Evolutionary conservation across 371 early-diverging fungal genomes (phyloP), one percentile per base, ranked within the genome.

Genomic region (Neoconidiobolus thromboides): DNA sequence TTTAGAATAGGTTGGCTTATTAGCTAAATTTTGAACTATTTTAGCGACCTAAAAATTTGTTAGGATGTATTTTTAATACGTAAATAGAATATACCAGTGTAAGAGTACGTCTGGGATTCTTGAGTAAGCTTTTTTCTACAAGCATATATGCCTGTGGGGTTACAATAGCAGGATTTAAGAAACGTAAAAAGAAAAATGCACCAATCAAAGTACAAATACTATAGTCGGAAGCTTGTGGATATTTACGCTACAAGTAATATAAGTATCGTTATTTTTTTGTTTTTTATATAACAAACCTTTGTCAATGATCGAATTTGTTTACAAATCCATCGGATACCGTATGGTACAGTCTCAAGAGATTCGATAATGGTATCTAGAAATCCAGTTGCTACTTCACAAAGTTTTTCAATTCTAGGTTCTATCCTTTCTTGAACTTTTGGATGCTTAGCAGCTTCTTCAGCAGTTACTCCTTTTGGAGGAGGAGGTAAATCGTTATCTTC

Each of bases 241-340:
- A 93, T 67, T 86, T 87, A 60, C 88, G 66, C 79, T 83, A 65
- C 46, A 47, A 55, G 9, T 2, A 57, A 3, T 54, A 26, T 15
- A 40, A 54, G 26, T 26, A 26, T 26, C 26, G 26, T 26, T 26
- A 26, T 26, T 26, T 26, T 26, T 26, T 26, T 26, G 26, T 26
- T 26, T 26, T 26, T 26, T 26, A 26, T 7, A 40, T 6, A 44
- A 37, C 65, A 65, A 51, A 84, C 81, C 76, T 87, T 90, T n/a
- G 93, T 90, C 62, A 95, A 69, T 0, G 85, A 86, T 44, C 87
- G 74, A 71, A 96, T 95, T 71, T 95, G 93, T 63, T 96, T 96
- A 72, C 96, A 96, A 52, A 96, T 91, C 95, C 95, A 96, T n/a
- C 94, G 80, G 67, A 96, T 95, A 52, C 95, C 96, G 63, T 91